Percentiles rank a stretch among this genome's conserved stretches.
These are phyloP conservation scores for Stylosanthes scabra DNA, from an alignment of 331 rosid genomes.

Conservation along the genomic window DNA sequence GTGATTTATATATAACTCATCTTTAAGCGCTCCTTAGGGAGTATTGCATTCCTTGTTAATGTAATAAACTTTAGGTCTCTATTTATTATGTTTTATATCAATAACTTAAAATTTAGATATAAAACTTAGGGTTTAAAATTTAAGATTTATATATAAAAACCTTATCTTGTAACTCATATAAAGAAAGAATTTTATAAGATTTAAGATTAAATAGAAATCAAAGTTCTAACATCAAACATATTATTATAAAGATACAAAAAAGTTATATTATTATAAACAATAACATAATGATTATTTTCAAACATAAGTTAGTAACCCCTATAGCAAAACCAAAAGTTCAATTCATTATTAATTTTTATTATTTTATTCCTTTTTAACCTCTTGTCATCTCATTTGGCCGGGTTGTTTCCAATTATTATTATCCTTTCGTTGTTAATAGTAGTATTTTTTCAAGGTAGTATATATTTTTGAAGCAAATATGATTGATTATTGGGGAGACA, in stretches of 20 bases:
- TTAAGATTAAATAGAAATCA: neutral
- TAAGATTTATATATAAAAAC: too few relatives aligned
- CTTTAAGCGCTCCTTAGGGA: too few relatives aligned
- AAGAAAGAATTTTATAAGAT: neutral
- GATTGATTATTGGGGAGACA: constrained; percentile 34
- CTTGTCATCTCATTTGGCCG: neutral
- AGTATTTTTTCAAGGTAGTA: too few relatives aligned
- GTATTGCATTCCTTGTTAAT: too few relatives aligned
- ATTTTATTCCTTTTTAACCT: neutral
- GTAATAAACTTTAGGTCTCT: too few relatives aligned
- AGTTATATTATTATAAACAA: neutral
- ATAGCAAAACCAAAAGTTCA: neutral
- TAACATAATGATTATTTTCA: neutral
- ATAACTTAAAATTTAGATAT: too few relatives aligned
- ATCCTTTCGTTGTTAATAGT: neutral
- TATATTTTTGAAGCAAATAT: neutral
- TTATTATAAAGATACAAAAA: too few relatives aligned
- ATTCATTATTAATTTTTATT: neutral
- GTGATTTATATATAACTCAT: too few relatives aligned
- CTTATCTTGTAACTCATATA: too few relatives aligned
- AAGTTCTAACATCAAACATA: neutral
- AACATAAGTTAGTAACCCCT: neutral
- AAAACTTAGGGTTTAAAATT: too few relatives aligned
- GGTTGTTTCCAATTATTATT: constrained; percentile 6
- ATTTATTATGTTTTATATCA: too few relatives aligned